A percentile compares a stretch with the other conserved stretches of the same genome.
Conservation (phyloP, 1,284 basidiomycete species). For the Puccinia coronata region DNA sequence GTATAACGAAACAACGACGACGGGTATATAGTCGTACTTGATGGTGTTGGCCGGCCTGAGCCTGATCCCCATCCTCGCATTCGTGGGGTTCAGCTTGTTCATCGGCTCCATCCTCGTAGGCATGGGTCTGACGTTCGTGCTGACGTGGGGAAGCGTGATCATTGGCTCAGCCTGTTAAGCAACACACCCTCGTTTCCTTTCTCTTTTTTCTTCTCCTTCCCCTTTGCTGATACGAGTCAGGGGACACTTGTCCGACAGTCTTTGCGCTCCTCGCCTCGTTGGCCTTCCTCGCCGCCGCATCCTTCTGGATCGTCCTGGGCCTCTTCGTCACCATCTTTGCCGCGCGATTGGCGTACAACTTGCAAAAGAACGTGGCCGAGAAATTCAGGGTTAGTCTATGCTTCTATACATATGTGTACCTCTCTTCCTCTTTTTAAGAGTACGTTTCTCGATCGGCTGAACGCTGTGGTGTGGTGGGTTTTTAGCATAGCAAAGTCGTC, state of each 20-base stretch:
- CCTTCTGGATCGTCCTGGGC: conserved; percentile 40
- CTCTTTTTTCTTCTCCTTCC: not conserved
- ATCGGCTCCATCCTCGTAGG: conserved; percentile 51
- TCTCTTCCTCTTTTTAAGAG: too few relatives aligned
- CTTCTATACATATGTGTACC: too few relatives aligned
- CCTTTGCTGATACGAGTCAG: not conserved
- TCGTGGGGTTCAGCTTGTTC: conserved; percentile 51
- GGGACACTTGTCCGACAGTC: conserved; percentile 1
- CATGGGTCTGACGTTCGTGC: conserved; percentile 44
- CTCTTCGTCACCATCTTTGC: conserved; percentile 37
- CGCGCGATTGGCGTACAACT: conserved; percentile 26
- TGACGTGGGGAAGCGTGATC: conserved; percentile 40
- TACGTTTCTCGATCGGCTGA: not conserved
- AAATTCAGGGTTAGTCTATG: conserved; percentile 33
- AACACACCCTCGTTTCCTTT: not conserved
- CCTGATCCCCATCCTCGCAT: conserved; percentile 51
- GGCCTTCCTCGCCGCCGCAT: conserved; percentile 28
- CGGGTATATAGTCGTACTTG: conserved; percentile 47
- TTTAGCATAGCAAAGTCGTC: conserved; percentile 23
- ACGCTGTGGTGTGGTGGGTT: not conserved
- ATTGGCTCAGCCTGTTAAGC: conserved; percentile 45
- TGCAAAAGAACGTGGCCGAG: conserved; percentile 21
- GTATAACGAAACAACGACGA: too few relatives aligned
- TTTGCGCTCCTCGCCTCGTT: conserved; percentile 24
- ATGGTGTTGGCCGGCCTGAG: conserved; percentile 49